Evolutionary conservation across 2,329 filamentous ascomycete genomes (phyloP).

Genomic region (Leptographium galeiforme): DNA sequence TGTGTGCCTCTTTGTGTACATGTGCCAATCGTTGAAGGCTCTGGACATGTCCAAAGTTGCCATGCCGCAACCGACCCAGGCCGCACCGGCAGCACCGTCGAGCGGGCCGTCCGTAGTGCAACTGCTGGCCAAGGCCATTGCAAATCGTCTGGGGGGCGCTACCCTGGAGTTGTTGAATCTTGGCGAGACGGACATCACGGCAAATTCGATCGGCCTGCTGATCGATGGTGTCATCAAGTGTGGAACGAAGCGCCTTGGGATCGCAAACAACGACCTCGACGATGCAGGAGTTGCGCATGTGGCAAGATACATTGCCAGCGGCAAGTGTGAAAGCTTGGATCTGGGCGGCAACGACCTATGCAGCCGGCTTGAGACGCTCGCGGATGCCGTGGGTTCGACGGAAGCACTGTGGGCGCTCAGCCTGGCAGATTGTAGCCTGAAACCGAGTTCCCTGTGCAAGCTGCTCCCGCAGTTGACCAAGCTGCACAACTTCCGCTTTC

Average conservation of each 20-base stretch:
- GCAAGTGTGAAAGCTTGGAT: constrained; percentile 77
- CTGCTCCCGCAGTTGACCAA: constrained; percentile 61
- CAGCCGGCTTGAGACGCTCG: constrained; percentile 39
- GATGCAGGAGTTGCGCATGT: constrained; percentile 63
- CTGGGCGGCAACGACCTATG: constrained; percentile 69
- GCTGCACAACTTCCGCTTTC: constrained; percentile 65
- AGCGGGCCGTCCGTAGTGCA: constrained; percentile 34
- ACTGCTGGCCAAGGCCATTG: constrained; percentile 62
- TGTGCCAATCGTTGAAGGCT: constrained; percentile 74
- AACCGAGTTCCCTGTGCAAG: constrained; percentile 55
- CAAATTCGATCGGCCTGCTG: constrained; percentile 58
- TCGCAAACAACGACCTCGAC: constrained; percentile 72
- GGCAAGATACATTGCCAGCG: constrained; percentile 59
- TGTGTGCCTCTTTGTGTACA: constrained; percentile 76
- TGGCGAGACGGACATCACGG: constrained; percentile 61
- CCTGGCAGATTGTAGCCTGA: constrained; percentile 73
- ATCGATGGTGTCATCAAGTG: constrained; percentile 73
- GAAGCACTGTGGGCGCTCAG: constrained; percentile 67
- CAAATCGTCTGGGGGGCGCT: constrained; percentile 61
- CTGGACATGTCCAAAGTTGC: constrained; percentile 77
- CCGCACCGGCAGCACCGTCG: constrained; percentile 5
- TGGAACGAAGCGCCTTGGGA: constrained; percentile 63
- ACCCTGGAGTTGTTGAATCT: constrained; percentile 73
- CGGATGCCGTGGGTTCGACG: constrained; percentile 35
- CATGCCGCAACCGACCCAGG: constrained; percentile 40